phyloP scores from a whole-genome alignment of 441 rosid genomes.

The Gossypium schwendimanii region DNA sequence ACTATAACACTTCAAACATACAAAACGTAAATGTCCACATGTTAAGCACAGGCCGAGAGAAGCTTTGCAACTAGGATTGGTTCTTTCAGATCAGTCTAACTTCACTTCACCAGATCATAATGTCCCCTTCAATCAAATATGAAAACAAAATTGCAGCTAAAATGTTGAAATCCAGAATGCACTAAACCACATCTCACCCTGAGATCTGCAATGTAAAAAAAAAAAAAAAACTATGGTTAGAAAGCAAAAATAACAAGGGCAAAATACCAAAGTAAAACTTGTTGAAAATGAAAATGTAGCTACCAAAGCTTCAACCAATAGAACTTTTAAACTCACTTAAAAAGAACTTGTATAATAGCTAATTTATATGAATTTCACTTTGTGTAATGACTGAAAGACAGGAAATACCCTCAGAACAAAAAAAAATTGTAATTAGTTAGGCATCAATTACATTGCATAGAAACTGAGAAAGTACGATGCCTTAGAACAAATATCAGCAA shows the following conservation, averaged over 20 bases:
- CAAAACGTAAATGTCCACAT: neutral
- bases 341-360: neutral
- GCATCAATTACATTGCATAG: neutral
- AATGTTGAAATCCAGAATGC: constrained; percentile 4
- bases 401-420: neutral
- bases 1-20: neutral
- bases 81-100: constrained; percentile 10
- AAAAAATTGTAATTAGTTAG: neutral
- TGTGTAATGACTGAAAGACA: neutral
- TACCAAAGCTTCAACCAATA: neutral
- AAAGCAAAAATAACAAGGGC: neutral
- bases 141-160: constrained; percentile 11
- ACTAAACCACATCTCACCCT: constrained; percentile 15
- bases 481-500: neutral
- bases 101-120: constrained; percentile 12
- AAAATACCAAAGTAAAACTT: neutral
- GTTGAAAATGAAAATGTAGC: constrained; percentile 5
- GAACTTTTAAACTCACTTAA: neutral
- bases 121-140: neutral
- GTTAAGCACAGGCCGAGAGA: neutral
- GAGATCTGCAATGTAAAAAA: constrained; percentile 22
- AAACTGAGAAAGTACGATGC: neutral
- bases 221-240: neutral
- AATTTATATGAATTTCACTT: neutral
- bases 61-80: neutral